A percentile compares a stretch with the other conserved stretches of the same genome.
Evolutionary conservation across 148 eudicot genomes (phyloP).

Genomic region (Fallopia convolvulus): DNA sequence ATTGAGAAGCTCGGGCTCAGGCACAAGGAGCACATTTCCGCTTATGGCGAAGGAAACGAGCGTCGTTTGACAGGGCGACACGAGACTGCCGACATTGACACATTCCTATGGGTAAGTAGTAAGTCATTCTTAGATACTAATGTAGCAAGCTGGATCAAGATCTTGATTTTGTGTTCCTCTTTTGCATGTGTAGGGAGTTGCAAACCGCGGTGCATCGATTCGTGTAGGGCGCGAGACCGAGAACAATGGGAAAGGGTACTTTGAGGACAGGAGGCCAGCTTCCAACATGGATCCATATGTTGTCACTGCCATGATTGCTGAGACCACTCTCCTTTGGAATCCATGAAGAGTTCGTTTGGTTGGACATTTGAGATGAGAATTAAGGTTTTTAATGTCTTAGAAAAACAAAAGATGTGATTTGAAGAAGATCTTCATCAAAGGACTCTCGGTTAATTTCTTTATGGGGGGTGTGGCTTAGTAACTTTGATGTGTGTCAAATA

Average conservation of each 20-base stretch:
- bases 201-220: conserved; percentile 56
- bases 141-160: background rate
- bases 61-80: conserved; percentile 54
- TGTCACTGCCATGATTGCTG: conserved; percentile 57
- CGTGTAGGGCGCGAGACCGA: conserved; percentile 59
- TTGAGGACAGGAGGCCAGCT: conserved; percentile 65
- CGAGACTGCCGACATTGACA: conserved; percentile 48
- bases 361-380: background rate
- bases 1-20: conserved; percentile 39
- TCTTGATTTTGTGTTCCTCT: background rate
- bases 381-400: background rate
- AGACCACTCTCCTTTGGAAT: conserved; percentile 54
- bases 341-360: conserved; percentile 15
- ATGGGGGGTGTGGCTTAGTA: background rate
- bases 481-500: background rate
- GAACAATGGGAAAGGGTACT: conserved; percentile 49
- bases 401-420: background rate
- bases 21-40: conserved; percentile 46
- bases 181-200: conserved; percentile 38
- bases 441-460: background rate
- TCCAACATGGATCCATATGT: conserved; percentile 68
- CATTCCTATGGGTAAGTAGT: conserved; percentile 52
- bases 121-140: background rate
- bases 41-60: conserved; percentile 64
- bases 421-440: background rate